phyloP scores from a whole-genome alignment of 2,329 filamentous ascomycete genomes.

The Aspergillus neotritici region DNA sequence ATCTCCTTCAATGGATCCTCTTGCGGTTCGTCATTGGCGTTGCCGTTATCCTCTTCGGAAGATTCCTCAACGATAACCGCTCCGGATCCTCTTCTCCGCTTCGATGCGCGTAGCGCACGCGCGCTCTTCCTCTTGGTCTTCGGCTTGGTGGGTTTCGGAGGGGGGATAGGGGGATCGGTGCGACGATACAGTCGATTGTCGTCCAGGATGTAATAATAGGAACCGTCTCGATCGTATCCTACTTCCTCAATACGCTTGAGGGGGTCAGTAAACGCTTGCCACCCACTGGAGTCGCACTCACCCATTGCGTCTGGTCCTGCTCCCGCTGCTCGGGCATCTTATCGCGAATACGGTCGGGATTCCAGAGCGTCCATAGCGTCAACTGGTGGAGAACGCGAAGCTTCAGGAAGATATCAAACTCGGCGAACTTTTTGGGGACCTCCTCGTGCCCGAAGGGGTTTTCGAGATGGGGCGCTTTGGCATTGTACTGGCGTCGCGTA shows the following conservation, averaged over 20 bases:
- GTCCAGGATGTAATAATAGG: slow-evolving; percentile 83
- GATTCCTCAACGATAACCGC: slow-evolving; percentile 35
- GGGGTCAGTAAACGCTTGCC: slow-evolving; percentile 8
- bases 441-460: slow-evolving; percentile 85
- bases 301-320: slow-evolving; percentile 76
- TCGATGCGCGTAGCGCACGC: slow-evolving; percentile 62
- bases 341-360: slow-evolving; percentile 79
- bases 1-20: slow-evolving; percentile 67
- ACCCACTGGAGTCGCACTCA: slow-evolving; percentile 39
- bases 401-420: slow-evolving; percentile 79
- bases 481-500: slow-evolving; percentile 76
- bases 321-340: slow-evolving; percentile 79
- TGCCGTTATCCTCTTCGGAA: slow-evolving; percentile 41
- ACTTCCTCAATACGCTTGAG: slow-evolving; percentile 41
- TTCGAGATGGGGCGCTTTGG: slow-evolving; percentile 63
- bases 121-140: slow-evolving; percentile 62
- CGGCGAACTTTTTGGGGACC: slow-evolving; percentile 64
- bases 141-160: slow-evolving; percentile 53
- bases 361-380: slow-evolving; percentile 81
- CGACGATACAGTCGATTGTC: slow-evolving; percentile 89
- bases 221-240: slow-evolving; percentile 83
- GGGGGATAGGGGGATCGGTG: slow-evolving; percentile 64
- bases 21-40: slow-evolving; percentile 27
- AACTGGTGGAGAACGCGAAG: slow-evolving; percentile 76
- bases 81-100: slow-evolving; percentile 56